Base-by-base conservation (phyloP, 768 basidiomycete genomes). In the Pisolithus microcarpus region DNA sequence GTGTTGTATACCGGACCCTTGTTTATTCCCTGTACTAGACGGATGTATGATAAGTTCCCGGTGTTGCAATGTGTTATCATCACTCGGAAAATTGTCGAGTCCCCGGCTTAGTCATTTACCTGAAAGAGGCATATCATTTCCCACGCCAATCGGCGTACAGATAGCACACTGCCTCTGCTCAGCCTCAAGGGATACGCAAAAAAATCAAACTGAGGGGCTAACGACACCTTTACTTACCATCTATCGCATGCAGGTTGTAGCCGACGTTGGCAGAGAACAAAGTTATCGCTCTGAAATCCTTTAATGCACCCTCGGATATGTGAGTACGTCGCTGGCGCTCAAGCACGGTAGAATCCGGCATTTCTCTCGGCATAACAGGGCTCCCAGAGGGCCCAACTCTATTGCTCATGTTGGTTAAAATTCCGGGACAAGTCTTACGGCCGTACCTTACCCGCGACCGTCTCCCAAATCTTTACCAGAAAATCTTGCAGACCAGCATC, bases 301-400 rank as follows among this genome's bases (percentile, higher is more conserved):
- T 52, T 19, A 43, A 28, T 51, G 54, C 42, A 50, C 49, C 30
- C 38, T 34, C 51, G n/a, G 50, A 30, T 13, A 44, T 43, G 30
- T 46, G 45, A 13, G 21, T 15, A 21, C n/a, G 34, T 31, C 34
- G 40, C 54, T 48, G 58, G 56, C 64, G 66, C 64, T 43, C 62
- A 26, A 62, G 18, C 65, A 66, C 68, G 65, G 66, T 60, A 68
- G 58, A 66, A 66, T 61, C 62, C 52, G 56, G 37, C 28, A 6
- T 60, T 68, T 68, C 57, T 60, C 64, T 64, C 54, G 66, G 62
- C 61, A 48, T 54, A 48, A 21, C 44, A 46, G 44, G 40, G 48
- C 61, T 60, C 54, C 51, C 56, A 59, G 52, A 46, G 40, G 52
- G 16, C 56, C 49, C 43, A 50, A 43, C 31, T 46, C 42, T 49